Conservation (phyloP, 306 rosid genomes). For the Bauhinia variegata region DNA sequence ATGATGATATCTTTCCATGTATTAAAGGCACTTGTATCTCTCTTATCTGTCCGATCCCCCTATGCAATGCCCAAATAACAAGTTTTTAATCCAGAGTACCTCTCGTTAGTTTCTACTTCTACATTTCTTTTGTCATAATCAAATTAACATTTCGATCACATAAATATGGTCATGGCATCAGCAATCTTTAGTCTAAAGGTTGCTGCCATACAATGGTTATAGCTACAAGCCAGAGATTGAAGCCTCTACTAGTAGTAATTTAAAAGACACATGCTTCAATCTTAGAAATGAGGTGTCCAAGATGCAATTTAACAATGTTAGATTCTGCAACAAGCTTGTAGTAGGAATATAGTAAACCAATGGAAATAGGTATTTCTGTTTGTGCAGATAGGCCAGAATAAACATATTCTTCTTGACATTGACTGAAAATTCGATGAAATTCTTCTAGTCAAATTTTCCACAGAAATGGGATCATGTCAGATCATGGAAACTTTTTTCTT, state of each 20-base stretch:
- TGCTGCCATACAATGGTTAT: too few species aligned
- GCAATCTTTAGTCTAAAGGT: too few species aligned
- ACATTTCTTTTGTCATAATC: too few species aligned
- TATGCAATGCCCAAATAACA: conserved; percentile 43
- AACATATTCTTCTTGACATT: too few species aligned
- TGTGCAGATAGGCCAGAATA: too few species aligned
- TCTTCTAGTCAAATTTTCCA: background rate
- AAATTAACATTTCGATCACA: too few species aligned
- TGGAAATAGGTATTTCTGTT: too few species aligned
- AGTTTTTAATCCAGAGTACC: conserved; percentile 13
- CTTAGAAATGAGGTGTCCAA: background rate
- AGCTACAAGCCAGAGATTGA: too few species aligned
- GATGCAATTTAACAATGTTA: background rate
- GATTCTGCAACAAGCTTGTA: background rate
- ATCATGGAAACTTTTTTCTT: background rate
- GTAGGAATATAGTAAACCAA: background rate
- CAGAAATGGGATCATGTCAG: conserved; percentile 10
- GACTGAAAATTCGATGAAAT: too few species aligned
- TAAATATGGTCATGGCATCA: too few species aligned
- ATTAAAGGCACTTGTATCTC: conserved; percentile 85
- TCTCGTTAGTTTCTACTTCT: too few species aligned
- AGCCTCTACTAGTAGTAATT: background rate
- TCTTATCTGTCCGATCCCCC: conserved; percentile 98
- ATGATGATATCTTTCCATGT: conserved; percentile 97
- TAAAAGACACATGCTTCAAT: too few species aligned